Evolutionary conservation across 345 rosid species (phyloP).

Genomic region (Eucalyptus curtisii): DNA sequence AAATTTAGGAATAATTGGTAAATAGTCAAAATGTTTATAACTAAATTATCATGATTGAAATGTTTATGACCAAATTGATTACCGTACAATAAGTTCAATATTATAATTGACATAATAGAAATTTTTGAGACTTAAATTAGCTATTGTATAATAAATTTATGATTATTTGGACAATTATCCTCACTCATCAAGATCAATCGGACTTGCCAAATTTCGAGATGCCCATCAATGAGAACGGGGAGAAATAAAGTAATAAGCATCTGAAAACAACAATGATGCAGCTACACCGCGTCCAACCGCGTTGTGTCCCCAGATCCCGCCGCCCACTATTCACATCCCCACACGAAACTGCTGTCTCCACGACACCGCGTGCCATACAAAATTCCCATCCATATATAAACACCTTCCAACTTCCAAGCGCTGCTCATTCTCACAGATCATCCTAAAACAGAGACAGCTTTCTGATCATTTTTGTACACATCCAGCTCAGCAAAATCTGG

Average conservation of each 20-base stretch:
- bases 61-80: fast-evolving
- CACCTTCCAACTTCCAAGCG: too few relatives aligned
- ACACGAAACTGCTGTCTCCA: background rate
- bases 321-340: background rate
- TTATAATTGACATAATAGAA: too few relatives aligned
- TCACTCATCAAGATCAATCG: too few relatives aligned
- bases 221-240: too few relatives aligned
- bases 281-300: background rate
- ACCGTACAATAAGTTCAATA: fast-evolving
- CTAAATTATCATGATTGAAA: too few relatives aligned
- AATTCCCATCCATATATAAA: background rate
- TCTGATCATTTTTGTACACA: background rate
- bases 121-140: too few relatives aligned
- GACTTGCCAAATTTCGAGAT: too few relatives aligned
- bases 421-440: background rate
- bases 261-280: background rate
- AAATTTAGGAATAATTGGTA: too few relatives aligned
- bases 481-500: background rate
- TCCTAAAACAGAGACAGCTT: background rate
- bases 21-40: too few relatives aligned
- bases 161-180: too few relatives aligned
- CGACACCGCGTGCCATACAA: background rate
- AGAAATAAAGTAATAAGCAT: too few relatives aligned
- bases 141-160: too few relatives aligned
- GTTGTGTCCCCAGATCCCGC: background rate